Evolutionary conservation across 2,329 filamentous ascomycete species (phyloP).

Genomic region (Alternaria gansuensis): DNA sequence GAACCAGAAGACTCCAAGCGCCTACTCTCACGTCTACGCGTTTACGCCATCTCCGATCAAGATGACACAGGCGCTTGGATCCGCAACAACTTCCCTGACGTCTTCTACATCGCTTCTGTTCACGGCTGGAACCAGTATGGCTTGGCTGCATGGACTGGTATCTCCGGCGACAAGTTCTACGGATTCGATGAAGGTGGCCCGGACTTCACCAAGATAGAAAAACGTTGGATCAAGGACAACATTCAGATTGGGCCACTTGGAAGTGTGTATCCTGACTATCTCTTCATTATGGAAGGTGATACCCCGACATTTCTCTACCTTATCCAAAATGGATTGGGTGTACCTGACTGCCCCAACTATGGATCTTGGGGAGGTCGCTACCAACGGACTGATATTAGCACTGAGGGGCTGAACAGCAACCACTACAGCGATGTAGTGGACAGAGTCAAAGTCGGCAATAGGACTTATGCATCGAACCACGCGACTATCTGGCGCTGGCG

Average conservation of each 20-base stretch:
- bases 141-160: slow-evolving; percentile 65
- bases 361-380: slow-evolving; percentile 64
- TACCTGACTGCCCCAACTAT: slow-evolving; percentile 58
- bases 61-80: slow-evolving; percentile 68
- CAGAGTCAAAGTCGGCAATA: slow-evolving; percentile 47
- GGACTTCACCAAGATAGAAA: slow-evolving; percentile 59
- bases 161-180: slow-evolving; percentile 61
- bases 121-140: slow-evolving; percentile 67
- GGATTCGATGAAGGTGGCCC: slow-evolving; percentile 60
- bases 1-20: slow-evolving; percentile 47
- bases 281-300: slow-evolving; percentile 65
- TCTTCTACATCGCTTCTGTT: slow-evolving; percentile 65
- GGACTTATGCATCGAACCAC: slow-evolving; percentile 55
- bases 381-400: slow-evolving; percentile 44
- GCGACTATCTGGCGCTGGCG: slow-evolving; percentile 65
- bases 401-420: slow-evolving; percentile 46
- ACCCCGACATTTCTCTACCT: slow-evolving; percentile 62
- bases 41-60: slow-evolving; percentile 65
- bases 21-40: slow-evolving; percentile 45
- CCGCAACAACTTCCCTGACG: slow-evolving; percentile 61
- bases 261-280: slow-evolving; percentile 55
- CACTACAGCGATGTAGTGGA: slow-evolving; percentile 54
- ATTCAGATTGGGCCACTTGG: slow-evolving; percentile 63
- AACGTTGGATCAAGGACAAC: slow-evolving; percentile 63
- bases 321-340: slow-evolving; percentile 60